Evolutionary conservation across 169 alveolate genomes (phyloP), one percentile per base, ranked within the genome.

Genomic region (Eimeria sp.): DNA sequence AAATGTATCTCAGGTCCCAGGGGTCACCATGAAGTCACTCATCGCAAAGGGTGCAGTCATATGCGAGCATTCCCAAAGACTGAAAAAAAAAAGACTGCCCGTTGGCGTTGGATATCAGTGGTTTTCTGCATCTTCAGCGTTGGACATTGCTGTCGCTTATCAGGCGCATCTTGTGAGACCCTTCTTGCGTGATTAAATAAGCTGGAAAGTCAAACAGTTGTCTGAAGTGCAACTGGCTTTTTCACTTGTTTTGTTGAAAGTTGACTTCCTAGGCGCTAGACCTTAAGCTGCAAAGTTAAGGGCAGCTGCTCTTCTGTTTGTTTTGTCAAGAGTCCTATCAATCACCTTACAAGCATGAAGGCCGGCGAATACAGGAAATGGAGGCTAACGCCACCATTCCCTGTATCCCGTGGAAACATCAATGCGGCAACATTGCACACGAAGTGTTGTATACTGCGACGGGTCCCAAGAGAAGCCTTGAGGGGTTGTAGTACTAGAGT

Each of bases 91-190:
- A n/a, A n/a, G n/a, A n/a, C n/a, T 84, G 18, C 51, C 22, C 20
- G 78, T 61, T 11, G 57, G 78, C n/a, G 45, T 51, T 78, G 67
- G 65, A 51, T 78, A 67, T 63, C 88, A 78, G 67, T 78, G 88
- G 47, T 45, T 47, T 20, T 70, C 13, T 70, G 78, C 25, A 40
- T 73, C 30, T 40, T 34, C 51, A 40, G 6, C 11, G 83, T 5
- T 40, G 83, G 83, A 54, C 57, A 73, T 30, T 2, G 25, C 4
- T 34, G 14, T 34, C 51, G 16, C 80, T 4, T 13, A 6, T n/a
- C 11, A 5, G 30, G 27, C 51, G 0, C 18, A 73, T 43, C 57
- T 27, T 54, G 18, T 40, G 83, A 11, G 54, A 40, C 18, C 34
- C 83, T 11, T 34, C 6, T 18, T 22, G 25, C 20, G 20, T 70